Percentiles rank a stretch among this genome's conserved stretches.
Evolutionary conservation across 164 flowering plant genomes (phyloP).

Genomic region (Macadamia integrifolia): DNA sequence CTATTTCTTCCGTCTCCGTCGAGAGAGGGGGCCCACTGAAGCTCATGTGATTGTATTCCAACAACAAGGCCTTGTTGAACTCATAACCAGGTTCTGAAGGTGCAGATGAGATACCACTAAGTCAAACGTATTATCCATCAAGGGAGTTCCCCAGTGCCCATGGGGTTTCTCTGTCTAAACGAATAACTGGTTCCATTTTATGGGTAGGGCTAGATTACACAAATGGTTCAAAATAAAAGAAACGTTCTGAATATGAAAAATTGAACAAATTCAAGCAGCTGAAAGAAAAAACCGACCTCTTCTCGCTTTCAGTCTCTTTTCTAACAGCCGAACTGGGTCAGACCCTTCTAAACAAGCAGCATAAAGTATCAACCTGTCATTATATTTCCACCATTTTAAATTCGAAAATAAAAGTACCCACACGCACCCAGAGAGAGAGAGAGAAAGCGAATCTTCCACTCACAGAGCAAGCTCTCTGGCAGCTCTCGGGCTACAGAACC

Average conservation of each 20-base stretch:
- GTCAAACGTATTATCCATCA: not conserved
- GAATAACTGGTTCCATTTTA: not conserved
- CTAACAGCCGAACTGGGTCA: slow-evolving; percentile 82
- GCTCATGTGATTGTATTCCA: slow-evolving; percentile 78
- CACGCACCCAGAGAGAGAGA: not conserved
- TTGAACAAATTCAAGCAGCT: not conserved
- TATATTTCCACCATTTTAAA: not conserved
- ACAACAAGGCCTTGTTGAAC: slow-evolving; percentile 48
- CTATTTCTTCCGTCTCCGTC: slow-evolving; percentile 61
- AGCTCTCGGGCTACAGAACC: slow-evolving; percentile 92
- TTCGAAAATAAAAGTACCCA: no score
- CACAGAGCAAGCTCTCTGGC: slow-evolving; percentile 90
- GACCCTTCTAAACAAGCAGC: slow-evolving; percentile 91
- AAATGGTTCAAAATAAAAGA: not conserved
- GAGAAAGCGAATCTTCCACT: slow-evolving; percentile 3
- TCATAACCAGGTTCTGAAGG: slow-evolving; percentile 59
- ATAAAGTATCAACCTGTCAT: slow-evolving; percentile 54
- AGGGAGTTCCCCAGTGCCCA: not conserved
- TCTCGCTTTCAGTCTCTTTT: slow-evolving; percentile 64
- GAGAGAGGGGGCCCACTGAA: slow-evolving; percentile 76
- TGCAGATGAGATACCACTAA: not conserved
- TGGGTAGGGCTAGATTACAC: no score
- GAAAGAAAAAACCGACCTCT: slow-evolving; percentile 38
- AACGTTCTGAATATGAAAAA: not conserved
- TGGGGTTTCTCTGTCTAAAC: not conserved